These are phyloP conservation scores for Podospora sp. DNA, from an alignment of 495 filamentous ascomycete genomes.

Conservation along the genomic window DNA sequence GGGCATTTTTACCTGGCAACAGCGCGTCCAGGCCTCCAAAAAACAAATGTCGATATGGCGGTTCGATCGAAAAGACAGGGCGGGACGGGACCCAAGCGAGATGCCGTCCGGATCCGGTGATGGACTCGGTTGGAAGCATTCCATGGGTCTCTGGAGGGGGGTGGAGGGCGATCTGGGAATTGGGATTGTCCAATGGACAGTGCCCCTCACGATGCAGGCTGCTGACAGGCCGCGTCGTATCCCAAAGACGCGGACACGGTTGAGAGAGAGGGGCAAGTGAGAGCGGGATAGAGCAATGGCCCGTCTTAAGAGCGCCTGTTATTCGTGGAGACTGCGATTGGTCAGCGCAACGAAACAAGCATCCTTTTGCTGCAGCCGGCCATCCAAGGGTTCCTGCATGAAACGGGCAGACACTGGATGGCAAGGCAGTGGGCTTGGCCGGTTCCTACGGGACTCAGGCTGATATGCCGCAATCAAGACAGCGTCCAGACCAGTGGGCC, in stretches of 20 bases:
- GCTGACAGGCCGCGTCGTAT: background rate
- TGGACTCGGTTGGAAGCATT: background rate
- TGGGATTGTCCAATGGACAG: background rate
- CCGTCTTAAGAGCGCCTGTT: background rate
- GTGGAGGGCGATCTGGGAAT: background rate
- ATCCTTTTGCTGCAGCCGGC: background rate
- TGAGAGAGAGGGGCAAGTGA: background rate
- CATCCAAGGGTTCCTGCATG: constrained; percentile 20
- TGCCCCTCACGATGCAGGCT: background rate
- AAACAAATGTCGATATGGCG: background rate
- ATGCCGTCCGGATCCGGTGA: background rate
- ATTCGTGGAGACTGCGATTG: constrained; percentile 1
- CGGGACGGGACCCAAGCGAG: constrained; percentile 1
- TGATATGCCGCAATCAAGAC: constrained; percentile 22
- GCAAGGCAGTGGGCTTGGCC: constrained; percentile 12
- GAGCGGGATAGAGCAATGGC: too few species aligned
- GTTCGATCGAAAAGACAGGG: background rate
- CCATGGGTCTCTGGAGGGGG: background rate
- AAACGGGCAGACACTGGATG: constrained; percentile 1
- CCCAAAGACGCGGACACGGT: background rate
- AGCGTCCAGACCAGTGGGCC: constrained; percentile 19
- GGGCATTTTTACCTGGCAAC: background rate
- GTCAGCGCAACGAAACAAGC: constrained; percentile 10
- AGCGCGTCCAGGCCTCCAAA: background rate
- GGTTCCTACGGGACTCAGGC: constrained; percentile 24